phyloP scores from a whole-genome alignment of 805 yeast species.

The Ogataea methylovora region DNA sequence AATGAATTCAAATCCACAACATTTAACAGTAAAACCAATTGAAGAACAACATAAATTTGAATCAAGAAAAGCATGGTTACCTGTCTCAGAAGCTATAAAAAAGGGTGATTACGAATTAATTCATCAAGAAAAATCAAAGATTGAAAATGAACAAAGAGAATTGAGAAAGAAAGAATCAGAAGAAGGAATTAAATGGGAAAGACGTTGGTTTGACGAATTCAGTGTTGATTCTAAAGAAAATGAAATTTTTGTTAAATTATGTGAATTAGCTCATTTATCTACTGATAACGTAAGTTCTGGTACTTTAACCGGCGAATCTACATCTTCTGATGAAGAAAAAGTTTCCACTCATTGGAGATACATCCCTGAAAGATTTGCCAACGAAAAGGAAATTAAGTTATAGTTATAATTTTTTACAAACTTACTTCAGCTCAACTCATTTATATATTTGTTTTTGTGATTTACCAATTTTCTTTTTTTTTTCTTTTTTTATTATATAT shows the following conservation, averaged over 20 bases:
- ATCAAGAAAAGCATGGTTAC: conserved; percentile 81
- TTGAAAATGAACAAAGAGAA: conserved; percentile 84
- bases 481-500: conserved; percentile 1
- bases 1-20: conserved; percentile 38
- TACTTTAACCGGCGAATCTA: conserved; percentile 17
- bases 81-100: conserved; percentile 83
- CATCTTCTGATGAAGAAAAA: conserved; percentile 23
- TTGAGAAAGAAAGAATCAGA: conserved; percentile 67
- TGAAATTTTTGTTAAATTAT: conserved; percentile 33
- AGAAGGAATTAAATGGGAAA: conserved; percentile 60
- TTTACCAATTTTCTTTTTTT: background rate
- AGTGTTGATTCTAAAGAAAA: conserved; percentile 28
- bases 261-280: conserved; percentile 48
- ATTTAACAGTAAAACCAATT: conserved; percentile 68
- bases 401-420: too few species aligned
- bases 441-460: background rate
- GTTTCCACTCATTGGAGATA: conserved; percentile 66
- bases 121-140: conserved; percentile 61
- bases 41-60: conserved; percentile 77
- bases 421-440: background rate
- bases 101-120: conserved; percentile 70
- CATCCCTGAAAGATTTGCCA: conserved; percentile 42
- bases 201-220: conserved; percentile 68
- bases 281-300: conserved; percentile 65
- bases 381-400: conserved; percentile 50